These are phyloP conservation scores for Hygrocybe punicea DNA, from an alignment of 768 basidiomycete genomes.

Conservation along the genomic window DNA sequence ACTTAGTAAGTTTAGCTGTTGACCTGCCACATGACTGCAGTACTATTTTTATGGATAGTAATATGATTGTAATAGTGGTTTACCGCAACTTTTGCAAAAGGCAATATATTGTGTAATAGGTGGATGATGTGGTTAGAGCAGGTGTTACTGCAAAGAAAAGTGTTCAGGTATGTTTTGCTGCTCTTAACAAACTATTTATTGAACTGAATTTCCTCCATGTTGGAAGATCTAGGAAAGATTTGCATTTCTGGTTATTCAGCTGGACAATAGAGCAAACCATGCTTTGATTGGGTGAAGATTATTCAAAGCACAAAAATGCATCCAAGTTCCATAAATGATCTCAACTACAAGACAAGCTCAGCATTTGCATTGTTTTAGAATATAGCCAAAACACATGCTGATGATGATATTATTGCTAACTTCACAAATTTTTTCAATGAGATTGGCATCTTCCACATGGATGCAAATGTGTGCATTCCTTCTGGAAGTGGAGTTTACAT, in stretches of 20 bases:
- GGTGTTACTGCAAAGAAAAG: slow-evolving; percentile 1
- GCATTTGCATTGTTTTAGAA: slow-evolving; percentile 9
- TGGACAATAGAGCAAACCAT: background rate
- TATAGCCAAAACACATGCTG: background rate
- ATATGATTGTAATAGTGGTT: background rate
- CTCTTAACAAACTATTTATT: background rate
- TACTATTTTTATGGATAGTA: background rate
- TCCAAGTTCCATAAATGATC: background rate
- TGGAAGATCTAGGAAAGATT: slow-evolving; percentile 6
- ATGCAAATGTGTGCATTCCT: background rate
- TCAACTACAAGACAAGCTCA: slow-evolving; percentile 2
- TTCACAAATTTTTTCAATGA: background rate
- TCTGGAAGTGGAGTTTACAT: background rate
- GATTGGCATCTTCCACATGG: slow-evolving; percentile 1
- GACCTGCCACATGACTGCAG: background rate
- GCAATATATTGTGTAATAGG: background rate
- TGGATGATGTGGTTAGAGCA: background rate
- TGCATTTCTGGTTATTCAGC: slow-evolving; percentile 4
- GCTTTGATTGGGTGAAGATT: slow-evolving; percentile 9
- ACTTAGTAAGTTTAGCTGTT: background rate
- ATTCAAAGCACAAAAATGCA: background rate
- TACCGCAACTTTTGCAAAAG: background rate
- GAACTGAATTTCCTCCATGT: background rate
- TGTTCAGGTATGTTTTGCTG: background rate
- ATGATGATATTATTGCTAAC: slow-evolving; percentile 1